Evolutionary conservation across 177 flowering plant species (phyloP).

Genomic region (Vitis hybrid): DNA sequence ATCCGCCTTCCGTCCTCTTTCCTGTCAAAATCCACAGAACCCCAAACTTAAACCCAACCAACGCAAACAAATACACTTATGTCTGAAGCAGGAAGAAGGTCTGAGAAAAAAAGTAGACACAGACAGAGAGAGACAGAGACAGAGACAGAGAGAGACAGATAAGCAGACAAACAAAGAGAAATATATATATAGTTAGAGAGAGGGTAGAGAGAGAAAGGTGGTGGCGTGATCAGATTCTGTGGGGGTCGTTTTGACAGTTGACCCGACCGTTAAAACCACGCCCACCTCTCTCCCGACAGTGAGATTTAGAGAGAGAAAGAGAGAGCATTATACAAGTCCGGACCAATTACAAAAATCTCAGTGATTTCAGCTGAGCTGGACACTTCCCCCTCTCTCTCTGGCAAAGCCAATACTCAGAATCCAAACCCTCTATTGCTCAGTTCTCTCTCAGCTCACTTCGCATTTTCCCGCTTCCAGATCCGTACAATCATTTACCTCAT

Average conservation of each 20-base stretch:
- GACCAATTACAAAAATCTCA: constrained; percentile 35
- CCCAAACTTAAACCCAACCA: constrained; percentile 8
- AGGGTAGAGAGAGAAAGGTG: constrained; percentile 32
- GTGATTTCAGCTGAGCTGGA: constrained; percentile 32
- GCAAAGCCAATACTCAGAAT: constrained; percentile 3
- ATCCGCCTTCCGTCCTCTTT: constrained; percentile 28
- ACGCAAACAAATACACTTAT: constrained; percentile 1
- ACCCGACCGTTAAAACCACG: constrained; percentile 45
- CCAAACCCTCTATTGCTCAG: neutral
- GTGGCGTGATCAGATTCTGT: constrained; percentile 62
- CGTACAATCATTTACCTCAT: constrained; percentile 11
- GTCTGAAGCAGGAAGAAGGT: neutral
- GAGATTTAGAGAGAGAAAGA: constrained; percentile 16
- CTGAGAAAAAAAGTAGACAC: constrained; percentile 7
- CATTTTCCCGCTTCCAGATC: constrained; percentile 11
- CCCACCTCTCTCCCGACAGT: constrained; percentile 23
- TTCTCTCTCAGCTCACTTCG: neutral
- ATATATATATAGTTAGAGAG: constrained; percentile 25
- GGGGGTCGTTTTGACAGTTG: constrained; percentile 55
- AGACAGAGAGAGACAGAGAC: constrained; percentile 29
- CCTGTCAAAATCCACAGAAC: constrained; percentile 37
- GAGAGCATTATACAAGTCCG: constrained; percentile 21
- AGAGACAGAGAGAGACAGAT: constrained; percentile 18
- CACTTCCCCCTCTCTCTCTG: constrained; percentile 8
- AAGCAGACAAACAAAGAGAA: constrained; percentile 12